These are phyloP conservation scores for Irpex sp. DNA, from an alignment of 1,284 basidiomycete species.

Conservation along the genomic window DNA sequence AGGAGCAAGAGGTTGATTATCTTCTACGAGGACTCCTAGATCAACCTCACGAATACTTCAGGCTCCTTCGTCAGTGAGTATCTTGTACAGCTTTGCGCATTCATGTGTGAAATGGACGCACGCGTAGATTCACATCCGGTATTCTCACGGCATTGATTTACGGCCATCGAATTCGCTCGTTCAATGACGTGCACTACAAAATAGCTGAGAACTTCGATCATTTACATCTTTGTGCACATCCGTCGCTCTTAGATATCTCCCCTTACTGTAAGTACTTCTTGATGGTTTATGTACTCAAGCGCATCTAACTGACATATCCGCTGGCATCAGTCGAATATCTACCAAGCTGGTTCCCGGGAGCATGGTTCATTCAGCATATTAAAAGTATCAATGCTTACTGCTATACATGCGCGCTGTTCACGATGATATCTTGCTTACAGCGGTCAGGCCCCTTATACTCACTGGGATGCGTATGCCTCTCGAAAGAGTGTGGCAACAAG, in stretches of 20 bases:
- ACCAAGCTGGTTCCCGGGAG: neutral
- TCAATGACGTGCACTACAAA: neutral
- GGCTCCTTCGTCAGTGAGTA: neutral
- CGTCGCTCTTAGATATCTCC: neutral
- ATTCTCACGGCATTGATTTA: neutral
- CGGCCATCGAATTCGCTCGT: neutral
- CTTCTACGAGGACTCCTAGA: neutral
- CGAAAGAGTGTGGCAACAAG: no score
- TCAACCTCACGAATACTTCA: neutral
- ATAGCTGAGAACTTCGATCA: neutral
- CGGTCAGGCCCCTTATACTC: no score
- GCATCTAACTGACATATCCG: neutral
- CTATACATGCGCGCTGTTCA: neutral
- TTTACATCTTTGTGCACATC: neutral
- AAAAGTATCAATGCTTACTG: neutral
- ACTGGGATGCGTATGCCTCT: no score
- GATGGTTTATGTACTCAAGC: neutral
- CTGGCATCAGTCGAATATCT: neutral
- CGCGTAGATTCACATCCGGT: neutral
- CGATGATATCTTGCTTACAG: no score
- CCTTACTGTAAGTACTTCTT: neutral
- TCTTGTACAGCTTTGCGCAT: neutral
- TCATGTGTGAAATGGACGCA: neutral
- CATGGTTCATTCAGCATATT: neutral
- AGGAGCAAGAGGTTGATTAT: neutral